These are phyloP conservation scores for Psilocybe sp. DNA, from an alignment of 768 basidiomycete species.

Conservation along the genomic window DNA sequence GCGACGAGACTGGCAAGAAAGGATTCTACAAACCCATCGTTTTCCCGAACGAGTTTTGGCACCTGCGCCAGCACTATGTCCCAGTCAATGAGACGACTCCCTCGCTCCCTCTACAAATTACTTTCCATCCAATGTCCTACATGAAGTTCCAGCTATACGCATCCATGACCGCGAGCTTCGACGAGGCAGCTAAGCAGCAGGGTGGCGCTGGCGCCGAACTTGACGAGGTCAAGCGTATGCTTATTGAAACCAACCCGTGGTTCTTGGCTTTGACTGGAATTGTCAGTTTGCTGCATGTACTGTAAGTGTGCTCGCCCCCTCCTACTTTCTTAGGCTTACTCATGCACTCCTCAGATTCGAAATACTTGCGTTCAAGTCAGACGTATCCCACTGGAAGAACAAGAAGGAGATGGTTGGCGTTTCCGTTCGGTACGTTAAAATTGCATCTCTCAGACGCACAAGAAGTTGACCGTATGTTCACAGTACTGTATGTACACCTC, in stretches of 20 bases:
- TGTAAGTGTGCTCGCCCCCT: conserved; percentile 49
- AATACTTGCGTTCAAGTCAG: conserved; percentile 93
- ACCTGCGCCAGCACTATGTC: conserved; percentile 73
- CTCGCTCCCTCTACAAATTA: conserved; percentile 74
- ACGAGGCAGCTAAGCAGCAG: conserved; percentile 79
- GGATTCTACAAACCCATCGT: conserved; percentile 85
- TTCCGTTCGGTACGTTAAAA: conserved; percentile 68
- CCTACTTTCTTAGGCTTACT: conserved; percentile 3
- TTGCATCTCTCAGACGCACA: background rate
- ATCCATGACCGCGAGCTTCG: conserved; percentile 81
- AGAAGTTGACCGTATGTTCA: conserved; percentile 8
- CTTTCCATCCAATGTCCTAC: conserved; percentile 81
- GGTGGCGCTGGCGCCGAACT: conserved; percentile 68
- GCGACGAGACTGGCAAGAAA: conserved; percentile 62
- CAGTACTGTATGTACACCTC: conserved; percentile 50
- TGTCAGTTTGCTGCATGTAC: conserved; percentile 83
- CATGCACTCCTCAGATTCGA: conserved; percentile 62
- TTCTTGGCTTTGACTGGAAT: conserved; percentile 80
- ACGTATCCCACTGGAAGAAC: conserved; percentile 93
- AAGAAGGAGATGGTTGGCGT: conserved; percentile 95
- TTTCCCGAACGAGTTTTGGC: conserved; percentile 96
- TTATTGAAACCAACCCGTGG: conserved; percentile 86
- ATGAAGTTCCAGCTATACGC: conserved; percentile 88
- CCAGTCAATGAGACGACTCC: conserved; percentile 86
- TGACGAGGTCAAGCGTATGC: conserved; percentile 94